These are phyloP conservation scores for Scolecobasidium constrictum DNA, from an alignment of 2,329 filamentous ascomycete species.

Conservation along the genomic window DNA sequence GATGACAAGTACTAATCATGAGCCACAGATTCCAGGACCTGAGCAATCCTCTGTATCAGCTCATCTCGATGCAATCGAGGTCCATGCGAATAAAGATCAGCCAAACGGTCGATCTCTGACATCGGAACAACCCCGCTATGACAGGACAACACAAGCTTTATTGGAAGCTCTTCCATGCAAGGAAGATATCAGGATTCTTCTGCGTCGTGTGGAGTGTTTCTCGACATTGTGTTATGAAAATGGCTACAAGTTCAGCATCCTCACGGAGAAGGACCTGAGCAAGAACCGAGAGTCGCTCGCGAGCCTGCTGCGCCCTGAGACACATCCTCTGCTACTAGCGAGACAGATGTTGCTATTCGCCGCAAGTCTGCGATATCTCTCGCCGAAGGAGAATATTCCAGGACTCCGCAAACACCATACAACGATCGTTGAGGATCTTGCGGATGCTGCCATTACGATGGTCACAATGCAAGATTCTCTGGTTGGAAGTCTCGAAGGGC, in stretches of 20 bases:
- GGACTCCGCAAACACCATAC: conserved; percentile 16
- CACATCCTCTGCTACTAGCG: conserved; percentile 24
- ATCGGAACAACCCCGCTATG: too few relatives aligned
- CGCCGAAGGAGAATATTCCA: conserved; percentile 9
- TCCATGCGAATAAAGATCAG: too few relatives aligned
- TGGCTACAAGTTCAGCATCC: not conserved
- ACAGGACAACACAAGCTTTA: too few relatives aligned
- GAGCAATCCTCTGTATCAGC: too few relatives aligned
- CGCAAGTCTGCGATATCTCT: conserved; percentile 18
- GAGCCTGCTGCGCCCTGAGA: conserved; percentile 11
- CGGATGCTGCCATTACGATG: conserved; percentile 18
- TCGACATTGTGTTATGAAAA: conserved; percentile 1
- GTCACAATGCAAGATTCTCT: conserved; percentile 31
- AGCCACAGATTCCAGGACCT: too few relatives aligned
- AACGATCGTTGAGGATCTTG: conserved; percentile 20
- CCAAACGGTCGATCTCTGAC: too few relatives aligned
- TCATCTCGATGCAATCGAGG: too few relatives aligned
- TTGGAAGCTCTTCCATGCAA: too few relatives aligned
- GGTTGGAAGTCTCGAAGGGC: conserved; percentile 25
- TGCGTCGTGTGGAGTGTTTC: conserved; percentile 5
- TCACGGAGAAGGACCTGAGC: not conserved
- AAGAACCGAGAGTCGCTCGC: not conserved
- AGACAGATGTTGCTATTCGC: conserved; percentile 23
- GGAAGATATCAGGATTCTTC: conserved; percentile 8
- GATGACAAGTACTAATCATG: too few relatives aligned